phyloP scores from a whole-genome alignment of 345 rosid genomes.

The thale cress (Arabidopsis thaliana) region DNA sequence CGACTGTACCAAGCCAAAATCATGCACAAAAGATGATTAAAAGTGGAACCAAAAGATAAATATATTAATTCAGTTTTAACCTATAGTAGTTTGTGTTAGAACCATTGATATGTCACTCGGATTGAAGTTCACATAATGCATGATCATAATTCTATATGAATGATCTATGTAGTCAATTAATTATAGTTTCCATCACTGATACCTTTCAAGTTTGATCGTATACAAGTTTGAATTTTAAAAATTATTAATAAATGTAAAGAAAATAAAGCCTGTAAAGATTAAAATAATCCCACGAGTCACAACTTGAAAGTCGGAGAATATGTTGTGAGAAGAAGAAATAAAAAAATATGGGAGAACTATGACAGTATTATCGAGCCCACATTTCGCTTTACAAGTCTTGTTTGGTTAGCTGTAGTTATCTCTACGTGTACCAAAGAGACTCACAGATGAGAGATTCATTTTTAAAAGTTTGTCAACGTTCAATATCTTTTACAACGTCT shows the following conservation, averaged over 20 bases:
- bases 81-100: no score
- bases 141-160: neutral
- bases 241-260: neutral
- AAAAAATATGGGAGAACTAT: slow-evolving; percentile 29
- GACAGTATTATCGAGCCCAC: neutral
- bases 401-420: slow-evolving; percentile 34
- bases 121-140: no score
- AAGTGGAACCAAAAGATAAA: no score
- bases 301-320: slow-evolving; percentile 12
- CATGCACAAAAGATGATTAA: no score
- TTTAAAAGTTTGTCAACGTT: slow-evolving; percentile 14
- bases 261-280: neutral
- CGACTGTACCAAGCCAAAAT: no score
- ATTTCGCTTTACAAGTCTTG: slow-evolving; percentile 23
- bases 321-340: slow-evolving; percentile 21
- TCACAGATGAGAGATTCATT: neutral
- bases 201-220: neutral
- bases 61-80: no score
- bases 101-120: no score
- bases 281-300: neutral
- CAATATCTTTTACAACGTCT: neutral
- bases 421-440: slow-evolving; percentile 34
- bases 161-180: slow-evolving; percentile 9
- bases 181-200: neutral
- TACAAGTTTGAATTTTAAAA: neutral